Percentiles rank a stretch among this genome's conserved stretches.
phyloP scores from a whole-genome alignment of 2,329 filamentous ascomycete genomes.

The Mycocentrospora acerina region DNA sequence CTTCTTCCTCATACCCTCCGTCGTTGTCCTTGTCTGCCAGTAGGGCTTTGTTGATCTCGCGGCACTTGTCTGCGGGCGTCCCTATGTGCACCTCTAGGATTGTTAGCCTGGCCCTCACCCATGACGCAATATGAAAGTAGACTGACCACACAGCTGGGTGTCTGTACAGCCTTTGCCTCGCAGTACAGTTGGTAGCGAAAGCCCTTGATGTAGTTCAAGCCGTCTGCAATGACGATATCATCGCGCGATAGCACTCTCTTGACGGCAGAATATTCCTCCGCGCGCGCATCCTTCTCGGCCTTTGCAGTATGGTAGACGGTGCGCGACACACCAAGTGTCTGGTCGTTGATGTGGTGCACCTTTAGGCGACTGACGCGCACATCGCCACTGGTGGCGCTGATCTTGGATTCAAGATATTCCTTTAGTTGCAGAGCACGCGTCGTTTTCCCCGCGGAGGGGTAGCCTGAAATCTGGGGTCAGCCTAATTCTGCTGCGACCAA shows the following conservation, averaged over 20 bases:
- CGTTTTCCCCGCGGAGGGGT: conserved; percentile 64
- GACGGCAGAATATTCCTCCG: conserved; percentile 73
- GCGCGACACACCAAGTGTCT: conserved; percentile 68
- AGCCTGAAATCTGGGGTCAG: conserved; percentile 61
- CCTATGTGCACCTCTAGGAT: conserved; percentile 58
- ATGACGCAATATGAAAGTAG: background rate
- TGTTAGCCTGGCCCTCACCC: conserved; percentile 28
- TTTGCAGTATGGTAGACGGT: conserved; percentile 75
- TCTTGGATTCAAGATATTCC: conserved; percentile 62
- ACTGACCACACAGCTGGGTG: conserved; percentile 70
- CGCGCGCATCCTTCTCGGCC: conserved; percentile 79
- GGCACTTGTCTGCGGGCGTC: conserved; percentile 57
- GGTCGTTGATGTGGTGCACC: conserved; percentile 73
- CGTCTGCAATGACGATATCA: conserved; percentile 78
- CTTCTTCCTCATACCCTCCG: conserved; percentile 57
- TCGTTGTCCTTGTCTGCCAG: conserved; percentile 45
- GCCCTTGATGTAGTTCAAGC: conserved; percentile 85
- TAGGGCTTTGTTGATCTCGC: conserved; percentile 61
- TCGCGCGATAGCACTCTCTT: conserved; percentile 72
- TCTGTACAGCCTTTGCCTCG: conserved; percentile 77
- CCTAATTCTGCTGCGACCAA: conserved; percentile 33
- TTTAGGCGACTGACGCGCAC: conserved; percentile 57
- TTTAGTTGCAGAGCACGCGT: conserved; percentile 65
- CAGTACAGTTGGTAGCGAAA: conserved; percentile 86
- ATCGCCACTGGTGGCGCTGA: conserved; percentile 48